Percentiles rank a stretch among this genome's conserved stretches.
Evolutionary conservation across 352 stramenopile species (phyloP).

Genomic region (Phytophthora multivora): DNA sequence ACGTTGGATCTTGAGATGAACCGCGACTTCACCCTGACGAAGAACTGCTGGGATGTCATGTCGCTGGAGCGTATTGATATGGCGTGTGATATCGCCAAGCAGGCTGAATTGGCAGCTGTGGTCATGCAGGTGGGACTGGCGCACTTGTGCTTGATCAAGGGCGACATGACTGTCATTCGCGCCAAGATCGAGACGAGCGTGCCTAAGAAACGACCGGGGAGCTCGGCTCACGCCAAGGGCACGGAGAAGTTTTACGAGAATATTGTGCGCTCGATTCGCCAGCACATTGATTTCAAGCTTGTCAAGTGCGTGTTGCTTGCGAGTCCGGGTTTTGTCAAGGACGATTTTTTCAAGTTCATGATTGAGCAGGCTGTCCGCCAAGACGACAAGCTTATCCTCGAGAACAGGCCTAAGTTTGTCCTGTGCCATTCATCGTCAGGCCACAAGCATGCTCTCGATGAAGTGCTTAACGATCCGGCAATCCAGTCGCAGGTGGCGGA

Average conservation of each 20-base stretch:
- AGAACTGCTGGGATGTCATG: conserved; percentile 98
- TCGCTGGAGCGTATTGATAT: conserved; percentile 96
- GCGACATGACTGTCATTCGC: conserved; percentile 95
- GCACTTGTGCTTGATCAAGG: conserved; percentile 98
- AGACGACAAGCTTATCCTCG: conserved; percentile 94
- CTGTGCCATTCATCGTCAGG: conserved; percentile 94
- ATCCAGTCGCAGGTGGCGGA: conserved; percentile 94
- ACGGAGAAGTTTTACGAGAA: conserved; percentile 97
- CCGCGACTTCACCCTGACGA: conserved; percentile 96
- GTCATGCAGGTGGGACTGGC: conserved; percentile 96
- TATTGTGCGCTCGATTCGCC: conserved; percentile 94
- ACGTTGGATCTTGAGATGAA: conserved; percentile 97
- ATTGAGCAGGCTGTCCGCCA: conserved; percentile 90
- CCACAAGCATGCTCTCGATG: conserved; percentile 98
- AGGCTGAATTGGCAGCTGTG: conserved; percentile 95
- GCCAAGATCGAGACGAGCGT: conserved; percentile 96
- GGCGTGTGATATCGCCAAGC: conserved; percentile 93
- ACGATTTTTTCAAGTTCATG: conserved; percentile 98
- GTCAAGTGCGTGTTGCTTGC: conserved; percentile 97
- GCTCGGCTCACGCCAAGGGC: conserved; percentile 92
- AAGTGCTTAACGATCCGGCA: conserved; percentile 94
- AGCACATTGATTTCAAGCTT: conserved; percentile 96
- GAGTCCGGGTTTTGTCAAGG: conserved; percentile 97
- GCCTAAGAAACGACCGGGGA: conserved; percentile 97
- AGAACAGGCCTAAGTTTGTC: conserved; percentile 98